Conservation (phyloP, 164 flowering plant genomes). For the Tetrastigma voinierianum region DNA sequence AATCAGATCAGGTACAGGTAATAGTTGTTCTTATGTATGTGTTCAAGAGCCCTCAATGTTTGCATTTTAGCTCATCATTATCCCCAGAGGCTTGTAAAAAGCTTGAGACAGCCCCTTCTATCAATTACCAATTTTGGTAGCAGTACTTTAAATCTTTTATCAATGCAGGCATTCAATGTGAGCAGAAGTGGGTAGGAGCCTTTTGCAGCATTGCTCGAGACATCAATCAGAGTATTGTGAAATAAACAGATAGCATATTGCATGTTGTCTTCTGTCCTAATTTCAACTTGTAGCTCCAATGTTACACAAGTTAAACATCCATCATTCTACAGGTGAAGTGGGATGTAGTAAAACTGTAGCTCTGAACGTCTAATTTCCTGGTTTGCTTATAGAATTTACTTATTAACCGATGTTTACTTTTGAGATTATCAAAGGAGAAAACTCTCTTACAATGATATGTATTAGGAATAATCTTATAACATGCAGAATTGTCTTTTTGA, state of each 20-base stretch:
- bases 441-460: no score
- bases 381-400: neutral
- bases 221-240: slow-evolving; percentile 47
- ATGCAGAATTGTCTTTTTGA: no score
- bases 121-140: slow-evolving; percentile 2
- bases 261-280: slow-evolving; percentile 47
- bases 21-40: slow-evolving; percentile 11
- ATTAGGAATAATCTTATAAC: no score
- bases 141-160: slow-evolving; percentile 5
- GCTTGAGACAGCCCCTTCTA: neutral
- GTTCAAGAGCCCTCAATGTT: neutral
- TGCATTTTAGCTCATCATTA: no score
- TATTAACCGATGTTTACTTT: no score
- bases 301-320: slow-evolving; percentile 73
- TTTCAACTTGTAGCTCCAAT: slow-evolving; percentile 49
- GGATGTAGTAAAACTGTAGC: neutral
- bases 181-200: slow-evolving; percentile 92
- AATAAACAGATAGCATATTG: slow-evolving; percentile 41
- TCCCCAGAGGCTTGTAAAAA: no score
- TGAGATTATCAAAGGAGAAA: no score
- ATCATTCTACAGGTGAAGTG: slow-evolving; percentile 73
- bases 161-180: slow-evolving; percentile 63
- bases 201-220: slow-evolving; percentile 75
- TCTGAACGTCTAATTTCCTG: neutral
- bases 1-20: slow-evolving; percentile 73